These are phyloP conservation scores for Tylopilus balloui DNA, from an alignment of 768 basidiomycete genomes.

Conservation along the genomic window DNA sequence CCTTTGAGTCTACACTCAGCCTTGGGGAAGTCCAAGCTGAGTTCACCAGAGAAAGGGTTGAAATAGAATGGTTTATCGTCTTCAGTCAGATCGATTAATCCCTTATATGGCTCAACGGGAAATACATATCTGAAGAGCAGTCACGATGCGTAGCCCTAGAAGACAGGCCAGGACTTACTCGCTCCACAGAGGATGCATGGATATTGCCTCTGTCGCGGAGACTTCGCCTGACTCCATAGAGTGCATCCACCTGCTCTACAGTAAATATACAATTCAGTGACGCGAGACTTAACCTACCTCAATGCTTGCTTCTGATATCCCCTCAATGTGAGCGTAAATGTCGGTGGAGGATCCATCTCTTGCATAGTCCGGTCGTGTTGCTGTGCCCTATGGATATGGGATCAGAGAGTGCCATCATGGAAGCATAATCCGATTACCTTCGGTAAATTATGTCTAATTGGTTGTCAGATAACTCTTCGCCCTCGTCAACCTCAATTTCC, in stretches of 20 bases:
- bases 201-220: slow-evolving; percentile 62
- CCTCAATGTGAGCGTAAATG: slow-evolving; percentile 71
- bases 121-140: slow-evolving; percentile 60
- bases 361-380: slow-evolving; percentile 69
- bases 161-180: slow-evolving; percentile 49
- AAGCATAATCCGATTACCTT: slow-evolving; percentile 46
- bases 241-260: slow-evolving; percentile 77
- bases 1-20: slow-evolving; percentile 74
- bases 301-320: slow-evolving; percentile 95
- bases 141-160: background rate
- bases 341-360: slow-evolving; percentile 75
- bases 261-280: background rate
- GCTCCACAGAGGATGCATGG: slow-evolving; percentile 94
- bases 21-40: slow-evolving; percentile 80
- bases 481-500: slow-evolving; percentile 80
- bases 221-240: slow-evolving; percentile 74
- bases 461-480: slow-evolving; percentile 75
- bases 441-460: slow-evolving; percentile 82
- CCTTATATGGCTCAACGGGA: slow-evolving; percentile 52
- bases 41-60: slow-evolving; percentile 87
- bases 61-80: slow-evolving; percentile 82
- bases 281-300: slow-evolving; percentile 39
- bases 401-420: slow-evolving; percentile 1
- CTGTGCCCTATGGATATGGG: slow-evolving; percentile 60
- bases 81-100: slow-evolving; percentile 72